phyloP scores from a whole-genome alignment of 441 rosid species.

The Adansonia rubrostipa region DNA sequence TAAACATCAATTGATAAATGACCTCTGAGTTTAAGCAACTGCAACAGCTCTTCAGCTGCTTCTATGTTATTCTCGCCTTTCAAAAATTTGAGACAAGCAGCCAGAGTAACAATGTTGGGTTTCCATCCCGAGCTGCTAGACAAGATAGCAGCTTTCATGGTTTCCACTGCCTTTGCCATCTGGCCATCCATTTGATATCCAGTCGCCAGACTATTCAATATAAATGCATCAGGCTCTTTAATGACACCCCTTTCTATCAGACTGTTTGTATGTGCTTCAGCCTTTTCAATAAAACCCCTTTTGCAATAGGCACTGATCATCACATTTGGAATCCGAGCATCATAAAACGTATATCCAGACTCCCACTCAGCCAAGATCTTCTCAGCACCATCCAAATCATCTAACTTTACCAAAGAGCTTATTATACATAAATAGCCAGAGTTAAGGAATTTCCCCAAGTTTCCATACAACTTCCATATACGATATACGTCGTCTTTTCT shows the following conservation, averaged over 20 bases:
- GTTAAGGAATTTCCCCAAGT: constrained; percentile 26
- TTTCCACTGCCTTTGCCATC: constrained; percentile 43
- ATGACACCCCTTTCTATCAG: constrained; percentile 37
- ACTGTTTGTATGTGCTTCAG: constrained; percentile 34
- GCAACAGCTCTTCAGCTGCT: constrained; percentile 40
- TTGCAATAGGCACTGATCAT: constrained; percentile 42
- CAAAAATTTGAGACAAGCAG: constrained; percentile 39
- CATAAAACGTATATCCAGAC: constrained; percentile 23
- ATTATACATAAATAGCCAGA: constrained; percentile 36
- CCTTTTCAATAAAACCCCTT: constrained; percentile 44
- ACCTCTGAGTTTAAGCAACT: constrained; percentile 19
- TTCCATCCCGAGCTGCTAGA: constrained; percentile 27
- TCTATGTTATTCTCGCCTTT: constrained; percentile 31
- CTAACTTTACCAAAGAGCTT: constrained; percentile 41
- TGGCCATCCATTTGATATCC: constrained; percentile 32
- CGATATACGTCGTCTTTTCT: constrained; percentile 45
- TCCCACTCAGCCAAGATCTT: constrained; percentile 45
- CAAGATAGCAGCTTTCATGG: constrained; percentile 39
- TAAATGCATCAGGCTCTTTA: constrained; percentile 33
- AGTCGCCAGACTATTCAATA: constrained; percentile 44
- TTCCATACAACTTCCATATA: constrained; percentile 42
- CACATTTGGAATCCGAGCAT: constrained; percentile 40
- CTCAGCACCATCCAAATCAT: constrained; percentile 45
- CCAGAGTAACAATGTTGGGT: constrained; percentile 27
- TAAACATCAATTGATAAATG: constrained; percentile 20